Evolutionary conservation across 352 stramenopile species (phyloP).

Genomic region (Globisporangium okanoganense): DNA sequence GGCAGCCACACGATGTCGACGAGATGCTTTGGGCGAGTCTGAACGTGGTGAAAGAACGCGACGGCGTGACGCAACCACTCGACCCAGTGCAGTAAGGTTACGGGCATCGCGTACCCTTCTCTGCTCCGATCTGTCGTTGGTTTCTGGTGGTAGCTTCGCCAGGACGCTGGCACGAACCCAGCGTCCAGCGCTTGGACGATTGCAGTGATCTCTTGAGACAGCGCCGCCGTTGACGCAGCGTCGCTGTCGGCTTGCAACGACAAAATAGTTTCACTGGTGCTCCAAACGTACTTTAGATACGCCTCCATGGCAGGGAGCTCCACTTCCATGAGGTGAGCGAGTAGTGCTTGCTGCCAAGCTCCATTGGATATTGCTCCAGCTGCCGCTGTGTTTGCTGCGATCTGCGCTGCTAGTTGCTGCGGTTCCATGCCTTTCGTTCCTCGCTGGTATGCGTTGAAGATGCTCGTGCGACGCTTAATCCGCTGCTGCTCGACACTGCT

Average conservation of each 20-base stretch:
- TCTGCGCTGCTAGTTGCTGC: constrained; percentile 7
- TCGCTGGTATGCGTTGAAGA: constrained; percentile 33
- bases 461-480: constrained; percentile 33
- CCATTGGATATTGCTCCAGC: neutral
- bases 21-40: constrained; percentile 13
- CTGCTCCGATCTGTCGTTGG: neutral
- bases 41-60: constrained; percentile 29
- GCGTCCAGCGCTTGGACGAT: constrained; percentile 17
- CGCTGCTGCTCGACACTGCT: constrained; percentile 38
- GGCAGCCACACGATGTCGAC: constrained; percentile 30
- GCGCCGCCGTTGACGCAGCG: constrained; percentile 9
- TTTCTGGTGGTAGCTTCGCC: constrained; percentile 14
- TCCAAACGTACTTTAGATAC: constrained; percentile 44
- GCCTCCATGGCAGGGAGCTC: constrained; percentile 49
- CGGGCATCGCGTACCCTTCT: constrained; percentile 22
- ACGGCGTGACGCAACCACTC: constrained; percentile 27
- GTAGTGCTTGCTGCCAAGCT: constrained; percentile 22
- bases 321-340: constrained; percentile 32
- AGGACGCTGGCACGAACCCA: constrained; percentile 4
- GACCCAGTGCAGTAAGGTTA: constrained; percentile 20
- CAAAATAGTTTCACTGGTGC: constrained; percentile 28
- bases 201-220: constrained; percentile 12
- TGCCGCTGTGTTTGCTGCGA: neutral
- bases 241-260: constrained; percentile 22
- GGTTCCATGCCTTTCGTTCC: constrained; percentile 12